Evolutionary conservation across 345 rosid genomes (phyloP).

Genomic region (Eucalyptus marginata): DNA sequence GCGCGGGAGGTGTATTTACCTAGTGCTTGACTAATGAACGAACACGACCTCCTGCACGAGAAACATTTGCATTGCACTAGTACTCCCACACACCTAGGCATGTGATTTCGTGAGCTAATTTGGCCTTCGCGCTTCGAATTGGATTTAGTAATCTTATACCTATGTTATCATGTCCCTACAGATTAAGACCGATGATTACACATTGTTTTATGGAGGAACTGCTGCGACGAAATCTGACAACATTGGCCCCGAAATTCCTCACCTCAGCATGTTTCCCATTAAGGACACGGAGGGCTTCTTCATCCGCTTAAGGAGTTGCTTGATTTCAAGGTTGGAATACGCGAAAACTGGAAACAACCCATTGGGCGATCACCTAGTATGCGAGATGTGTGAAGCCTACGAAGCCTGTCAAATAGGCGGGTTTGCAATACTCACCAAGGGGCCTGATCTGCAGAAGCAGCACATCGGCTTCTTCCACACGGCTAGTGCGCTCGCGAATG

Average conservation of each 20-base stretch:
- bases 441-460: neutral
- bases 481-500: rapidly evolving
- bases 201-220: too few relatives aligned
- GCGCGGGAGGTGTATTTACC: too few relatives aligned
- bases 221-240: rapidly evolving
- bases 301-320: too few relatives aligned
- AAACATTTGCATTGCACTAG: neutral
- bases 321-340: neutral
- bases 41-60: neutral
- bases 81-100: neutral
- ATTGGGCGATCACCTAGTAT: rapidly evolving
- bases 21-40: rapidly evolving
- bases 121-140: neutral
- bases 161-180: too few relatives aligned
- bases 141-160: too few relatives aligned
- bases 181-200: too few relatives aligned
- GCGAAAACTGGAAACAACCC: neutral
- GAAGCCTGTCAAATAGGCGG: neutral
- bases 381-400: neutral
- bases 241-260: too few relatives aligned
- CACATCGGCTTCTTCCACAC: rapidly evolving
- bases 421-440: neutral
- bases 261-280: rapidly evolving
- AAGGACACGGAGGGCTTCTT: too few relatives aligned
- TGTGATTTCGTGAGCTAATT: neutral